A percentile compares a stretch with the other conserved stretches of the same genome.
Conservation (phyloP, 495 filamentous ascomycete species). For the Daldinia caldariorum region DNA sequence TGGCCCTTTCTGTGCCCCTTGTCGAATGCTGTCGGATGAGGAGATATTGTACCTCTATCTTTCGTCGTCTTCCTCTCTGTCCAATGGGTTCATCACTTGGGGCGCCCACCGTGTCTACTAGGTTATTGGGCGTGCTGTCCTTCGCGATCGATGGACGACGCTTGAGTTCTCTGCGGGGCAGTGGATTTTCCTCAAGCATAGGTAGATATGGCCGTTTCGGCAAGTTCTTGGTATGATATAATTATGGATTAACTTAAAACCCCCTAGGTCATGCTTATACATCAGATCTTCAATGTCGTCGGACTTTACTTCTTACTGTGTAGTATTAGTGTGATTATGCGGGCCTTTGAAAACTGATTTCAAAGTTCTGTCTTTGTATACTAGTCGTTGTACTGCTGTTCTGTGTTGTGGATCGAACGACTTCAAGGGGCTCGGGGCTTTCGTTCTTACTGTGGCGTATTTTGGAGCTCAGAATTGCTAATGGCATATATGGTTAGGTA, state of each 20-base stretch:
- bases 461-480: too few species aligned
- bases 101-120: constrained; percentile 25
- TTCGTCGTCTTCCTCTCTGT: constrained; percentile 29
- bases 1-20: neutral
- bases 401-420: too few species aligned
- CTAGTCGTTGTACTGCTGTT: too few species aligned
- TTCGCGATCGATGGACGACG: constrained; percentile 68
- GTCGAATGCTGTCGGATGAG: neutral
- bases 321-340: constrained; percentile 73
- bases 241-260: constrained; percentile 69
- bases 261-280: constrained; percentile 53
- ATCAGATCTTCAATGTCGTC: constrained; percentile 70
- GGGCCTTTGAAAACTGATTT: constrained; percentile 61
- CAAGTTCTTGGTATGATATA: constrained; percentile 70
- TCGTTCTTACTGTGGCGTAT: too few species aligned
- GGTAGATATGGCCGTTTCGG: constrained; percentile 65
- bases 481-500: too few species aligned
- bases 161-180: constrained; percentile 67
- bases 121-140: constrained; percentile 18
- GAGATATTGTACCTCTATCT: constrained; percentile 9
- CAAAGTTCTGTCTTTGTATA: constrained; percentile 25
- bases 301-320: constrained; percentile 70
- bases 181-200: constrained; percentile 61
- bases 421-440: too few species aligned
- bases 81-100: constrained; percentile 55